Percentiles rank a stretch among this genome's conserved stretches.
Evolutionary conservation across 2,329 filamentous ascomycete species (phyloP).

Genomic region (Colletotrichum lentis): DNA sequence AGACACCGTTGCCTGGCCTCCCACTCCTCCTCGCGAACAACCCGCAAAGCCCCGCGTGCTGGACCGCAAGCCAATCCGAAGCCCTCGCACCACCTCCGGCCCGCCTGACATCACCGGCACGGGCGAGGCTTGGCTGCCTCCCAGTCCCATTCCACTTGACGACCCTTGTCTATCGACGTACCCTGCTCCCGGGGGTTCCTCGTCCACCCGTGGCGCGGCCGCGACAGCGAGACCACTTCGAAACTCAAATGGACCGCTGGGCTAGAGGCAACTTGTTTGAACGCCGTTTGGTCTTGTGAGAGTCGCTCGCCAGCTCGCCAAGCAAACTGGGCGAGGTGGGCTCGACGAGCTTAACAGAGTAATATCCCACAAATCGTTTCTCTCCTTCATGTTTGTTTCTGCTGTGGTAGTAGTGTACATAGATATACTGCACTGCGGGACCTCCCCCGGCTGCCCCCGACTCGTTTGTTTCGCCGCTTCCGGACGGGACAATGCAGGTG

Average conservation of each 20-base stretch:
- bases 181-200: conserved; percentile 16
- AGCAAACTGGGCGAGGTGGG: conserved; percentile 15
- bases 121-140: conserved; percentile 20
- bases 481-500: background rate
- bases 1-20: background rate
- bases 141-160: background rate
- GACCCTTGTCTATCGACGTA: conserved; percentile 4
- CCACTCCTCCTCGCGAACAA: background rate
- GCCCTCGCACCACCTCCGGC: background rate
- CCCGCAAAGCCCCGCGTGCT: conserved; percentile 6
- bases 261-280: background rate
- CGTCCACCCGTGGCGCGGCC: conserved; percentile 19
- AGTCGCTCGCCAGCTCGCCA: background rate
- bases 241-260: background rate
- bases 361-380: background rate
- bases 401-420: background rate
- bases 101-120: conserved; percentile 32
- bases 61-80: conserved; percentile 1
- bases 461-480: background rate
- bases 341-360: conserved; percentile 5
- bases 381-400: background rate
- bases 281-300: background rate
- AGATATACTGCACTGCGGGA: background rate
- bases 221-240: background rate
- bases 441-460: background rate